Base-by-base conservation (phyloP, 768 basidiomycete genomes). In the Podaxis mareebaensis region DNA sequence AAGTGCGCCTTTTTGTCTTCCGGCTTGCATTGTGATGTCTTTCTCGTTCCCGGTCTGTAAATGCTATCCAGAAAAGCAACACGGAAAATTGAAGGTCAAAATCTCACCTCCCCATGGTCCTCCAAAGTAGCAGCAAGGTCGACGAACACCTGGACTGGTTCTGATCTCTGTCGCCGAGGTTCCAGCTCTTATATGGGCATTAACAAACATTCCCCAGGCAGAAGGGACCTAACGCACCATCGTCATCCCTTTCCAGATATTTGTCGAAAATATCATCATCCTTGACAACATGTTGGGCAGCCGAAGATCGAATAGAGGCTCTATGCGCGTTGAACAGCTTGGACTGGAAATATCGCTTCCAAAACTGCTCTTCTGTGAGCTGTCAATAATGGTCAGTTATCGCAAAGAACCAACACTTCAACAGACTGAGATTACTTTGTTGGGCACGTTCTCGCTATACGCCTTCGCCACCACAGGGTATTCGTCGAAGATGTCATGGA, bases 401-500 rank as follows among this genome's bases (percentile, higher is more conserved):
- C 15, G 48, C 38, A 46, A n/a, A 10, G 28, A 6, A 69, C 64
- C 33, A 69, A 65, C 53, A 39, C 53, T 44, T 26, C 36, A 30
- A 66, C 44, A 62, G 64, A 30, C 42, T 60, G 54, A 49, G 44
- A 64, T 61, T 78, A 90, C 95, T 81, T 92, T 91, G 66, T 76
- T 84, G 2, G 96, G 95, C 0, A 99, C 96, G 67, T 96, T 95
- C 71, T 96, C 95, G 64, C 79, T 89, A 70, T 97, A 96, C 0
- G 95, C 96, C 74, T 87, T 91, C 44, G 91, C 89, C 12, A 99
- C 94, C 36, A 97, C 91, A 2, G 97, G 96, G 72, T 95, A 99
- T 77, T 97, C 96, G 67, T 99, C 95, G 69, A 99, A 99, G 54
- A 99, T 95, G 70, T 99, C 96, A 69, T 93, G 88, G 38, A 96